These are phyloP conservation scores for Trebouxiophyceae sp. DNA, from an alignment of 163 green algal species.

Conservation along the genomic window DNA sequence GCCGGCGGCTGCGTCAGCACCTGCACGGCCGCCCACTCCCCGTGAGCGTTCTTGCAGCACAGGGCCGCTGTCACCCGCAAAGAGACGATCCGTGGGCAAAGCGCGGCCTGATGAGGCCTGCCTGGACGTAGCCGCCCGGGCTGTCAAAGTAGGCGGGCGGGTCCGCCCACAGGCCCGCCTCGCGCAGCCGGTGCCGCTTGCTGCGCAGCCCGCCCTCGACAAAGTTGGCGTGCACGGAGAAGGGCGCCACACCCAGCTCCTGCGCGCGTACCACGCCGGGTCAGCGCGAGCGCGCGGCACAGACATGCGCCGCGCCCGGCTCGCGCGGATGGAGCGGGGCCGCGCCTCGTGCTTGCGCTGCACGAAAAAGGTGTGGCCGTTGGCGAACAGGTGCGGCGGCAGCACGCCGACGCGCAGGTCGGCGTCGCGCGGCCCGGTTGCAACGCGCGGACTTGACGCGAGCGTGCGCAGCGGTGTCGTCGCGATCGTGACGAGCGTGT, in stretches of 20 bases:
- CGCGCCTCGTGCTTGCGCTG: conserved; percentile 16
- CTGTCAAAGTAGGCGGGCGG: conserved; percentile 6
- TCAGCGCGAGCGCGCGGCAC: background rate
- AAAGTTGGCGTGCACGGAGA: background rate
- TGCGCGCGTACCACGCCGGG: background rate
- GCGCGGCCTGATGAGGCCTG: background rate
- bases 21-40: background rate
- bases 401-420: conserved; percentile 8
- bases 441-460: no score
- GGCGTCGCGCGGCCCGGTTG: no score
- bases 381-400: conserved; percentile 9
- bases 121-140: background rate
- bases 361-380: conserved; percentile 17
- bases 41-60: background rate
- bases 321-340: background rate
- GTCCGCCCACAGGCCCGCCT: conserved; percentile 13
- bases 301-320: no score
- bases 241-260: background rate
- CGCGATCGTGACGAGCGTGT: background rate
- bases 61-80: background rate
- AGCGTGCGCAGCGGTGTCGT: background rate
- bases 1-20: background rate
- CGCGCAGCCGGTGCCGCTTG: conserved; percentile 14
- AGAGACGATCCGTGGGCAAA: background rate
- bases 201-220: conserved; percentile 3